phyloP scores from a whole-genome alignment of 257 asterid species.

The Solanum bulbocastanum region DNA sequence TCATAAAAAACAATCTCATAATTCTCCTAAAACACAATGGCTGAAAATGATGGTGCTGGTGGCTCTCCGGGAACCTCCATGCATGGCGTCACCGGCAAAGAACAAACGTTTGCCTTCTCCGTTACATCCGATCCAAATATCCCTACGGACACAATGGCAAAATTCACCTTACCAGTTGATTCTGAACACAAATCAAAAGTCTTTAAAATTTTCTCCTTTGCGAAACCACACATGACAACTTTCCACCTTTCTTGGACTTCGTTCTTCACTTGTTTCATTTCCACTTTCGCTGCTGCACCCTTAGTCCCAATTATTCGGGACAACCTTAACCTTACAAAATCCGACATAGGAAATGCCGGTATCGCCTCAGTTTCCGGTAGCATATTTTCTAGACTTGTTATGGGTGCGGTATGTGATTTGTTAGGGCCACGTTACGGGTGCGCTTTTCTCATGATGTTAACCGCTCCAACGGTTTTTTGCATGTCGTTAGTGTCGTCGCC shows the following conservation, averaged over 20 bases:
- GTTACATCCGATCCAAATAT: conserved; percentile 11
- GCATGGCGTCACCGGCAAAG: conserved; percentile 55
- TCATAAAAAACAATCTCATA: neutral
- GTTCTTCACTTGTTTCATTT: conserved; percentile 49
- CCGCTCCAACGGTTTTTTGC: conserved; percentile 50
- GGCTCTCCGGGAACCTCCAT: conserved; percentile 41
- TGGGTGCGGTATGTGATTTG: conserved; percentile 55
- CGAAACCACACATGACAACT: conserved; percentile 47
- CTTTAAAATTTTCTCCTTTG: conserved; percentile 30
- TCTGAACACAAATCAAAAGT: conserved; percentile 52
- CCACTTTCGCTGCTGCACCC: conserved; percentile 57
- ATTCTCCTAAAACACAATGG: conserved; percentile 7
- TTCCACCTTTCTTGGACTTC: conserved; percentile 57
- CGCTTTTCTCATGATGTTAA: conserved; percentile 32
- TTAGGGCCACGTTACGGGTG: conserved; percentile 55
- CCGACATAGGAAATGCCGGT: conserved; percentile 48
- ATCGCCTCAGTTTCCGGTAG: conserved; percentile 52
- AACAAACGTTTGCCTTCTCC: conserved; percentile 36
- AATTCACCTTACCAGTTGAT: conserved; percentile 42
- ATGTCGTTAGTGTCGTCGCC: conserved; percentile 44
- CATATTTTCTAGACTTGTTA: conserved; percentile 43
- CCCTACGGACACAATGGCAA: conserved; percentile 17
- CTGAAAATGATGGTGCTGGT: conserved; percentile 7
- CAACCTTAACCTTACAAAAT: conserved; percentile 33
- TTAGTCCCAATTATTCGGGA: conserved; percentile 54